phyloP scores from a whole-genome alignment of 2,329 filamentous ascomycete genomes.

The Pyrenophora teres region DNA sequence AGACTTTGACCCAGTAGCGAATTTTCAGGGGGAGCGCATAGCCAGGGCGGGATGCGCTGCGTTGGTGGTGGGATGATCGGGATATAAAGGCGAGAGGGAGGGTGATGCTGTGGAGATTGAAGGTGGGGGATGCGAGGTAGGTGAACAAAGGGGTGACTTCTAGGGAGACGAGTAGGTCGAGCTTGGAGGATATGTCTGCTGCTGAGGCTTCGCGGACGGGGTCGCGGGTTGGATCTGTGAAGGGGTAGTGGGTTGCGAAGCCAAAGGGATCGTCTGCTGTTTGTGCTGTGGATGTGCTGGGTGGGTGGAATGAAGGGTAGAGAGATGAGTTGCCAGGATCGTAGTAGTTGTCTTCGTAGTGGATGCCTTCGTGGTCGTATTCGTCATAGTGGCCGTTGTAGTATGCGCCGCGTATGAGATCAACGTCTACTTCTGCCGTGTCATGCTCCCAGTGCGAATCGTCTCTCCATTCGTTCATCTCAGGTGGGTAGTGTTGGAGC shows the following conservation, averaged over 20 bases:
- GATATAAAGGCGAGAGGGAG: constrained; percentile 43
- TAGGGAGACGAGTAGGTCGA: constrained; percentile 37
- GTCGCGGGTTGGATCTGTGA: constrained; percentile 29
- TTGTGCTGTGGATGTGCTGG: constrained; percentile 3
- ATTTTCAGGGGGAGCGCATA: constrained; percentile 37
- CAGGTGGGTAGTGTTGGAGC: constrained; percentile 38
- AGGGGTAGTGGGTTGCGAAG: constrained; percentile 40
- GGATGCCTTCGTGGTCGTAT: constrained; percentile 40
- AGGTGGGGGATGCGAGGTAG: constrained; percentile 34
- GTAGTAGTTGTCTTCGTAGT: constrained; percentile 46
- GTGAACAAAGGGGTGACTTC: constrained; percentile 44
- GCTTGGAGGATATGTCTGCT: constrained; percentile 34
- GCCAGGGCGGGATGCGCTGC: constrained; percentile 27
- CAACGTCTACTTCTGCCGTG: constrained; percentile 31
- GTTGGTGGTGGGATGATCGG: constrained; percentile 27
- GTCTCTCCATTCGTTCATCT: constrained; percentile 26
- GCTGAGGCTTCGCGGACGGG: constrained; percentile 17
- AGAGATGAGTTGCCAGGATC: constrained; percentile 29
- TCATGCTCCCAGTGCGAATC: constrained; percentile 37
- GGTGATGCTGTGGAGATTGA: constrained; percentile 36
- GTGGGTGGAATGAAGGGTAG: constrained; percentile 34
- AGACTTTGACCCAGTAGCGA: constrained; percentile 42
- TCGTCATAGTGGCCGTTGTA: constrained; percentile 39
- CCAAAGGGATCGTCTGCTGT: constrained; percentile 35
- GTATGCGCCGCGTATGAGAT: constrained; percentile 33